Evolutionary conservation across 805 yeast species (phyloP), one percentile per base, ranked within the genome.

Genomic region (Candida maltosa): DNA sequence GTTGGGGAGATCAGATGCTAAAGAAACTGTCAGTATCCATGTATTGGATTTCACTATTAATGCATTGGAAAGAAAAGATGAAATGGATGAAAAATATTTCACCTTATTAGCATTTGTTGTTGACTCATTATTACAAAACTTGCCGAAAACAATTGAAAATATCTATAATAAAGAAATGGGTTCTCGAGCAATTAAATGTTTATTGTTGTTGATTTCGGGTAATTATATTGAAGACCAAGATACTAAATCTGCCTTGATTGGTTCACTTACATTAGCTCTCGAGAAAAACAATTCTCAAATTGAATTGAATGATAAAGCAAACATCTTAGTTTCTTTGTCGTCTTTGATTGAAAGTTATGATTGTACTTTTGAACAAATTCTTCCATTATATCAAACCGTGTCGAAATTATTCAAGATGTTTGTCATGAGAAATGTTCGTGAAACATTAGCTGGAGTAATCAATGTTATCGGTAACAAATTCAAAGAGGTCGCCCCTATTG

Each of bases 391-490:
- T 50, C 61, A 60, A 11, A 64, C 68, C 1, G 58, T 77, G 28
- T 69, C 87, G 1, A 73, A 72, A 38, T 63, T 83, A n/a, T 78
- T 85, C 57, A 70, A 75, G 43, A 51, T 64, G 11, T 79, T 76
- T 43, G 56, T 69, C 10, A 89, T 84, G 34, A 68, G 75, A 24
- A 70, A 73, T n/a, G 67, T 84, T 39, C 73, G 97, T 38, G 60
- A 58, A 9, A 71, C 75, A 3, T 65, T 91, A 24, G 76, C 80
- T n/a, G 56, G 60, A 2, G 73, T 87, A 2, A 80, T 86, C 44
- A 47, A 49, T 2, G 73, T 75, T 15, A 66, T 91, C 34, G 87
- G 88, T 14, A 52, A 49, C 2, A 73, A 71, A 35, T 75, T 75
- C 36, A 68, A 65, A 2, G 62, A 73, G 18, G 47, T 59, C 12